Evolutionary conservation across 306 rosid species (phyloP).

Genomic region (Citrullus colocynthis): DNA sequence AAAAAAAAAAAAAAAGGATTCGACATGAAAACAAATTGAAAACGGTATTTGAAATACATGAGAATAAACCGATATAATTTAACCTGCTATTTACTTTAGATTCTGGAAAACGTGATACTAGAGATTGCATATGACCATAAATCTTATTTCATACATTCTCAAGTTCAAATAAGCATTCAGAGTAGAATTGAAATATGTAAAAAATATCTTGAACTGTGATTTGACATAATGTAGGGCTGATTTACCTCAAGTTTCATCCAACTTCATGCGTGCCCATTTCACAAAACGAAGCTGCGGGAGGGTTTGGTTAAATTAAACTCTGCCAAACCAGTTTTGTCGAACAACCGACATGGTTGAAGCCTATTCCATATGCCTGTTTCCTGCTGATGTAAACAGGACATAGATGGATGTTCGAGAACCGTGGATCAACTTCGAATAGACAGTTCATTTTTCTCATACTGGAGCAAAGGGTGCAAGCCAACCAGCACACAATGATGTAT

Average conservation of each 20-base stretch:
- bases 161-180: background rate
- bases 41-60: too few relatives aligned
- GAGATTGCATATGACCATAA: too few relatives aligned
- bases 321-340: background rate
- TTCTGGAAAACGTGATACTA: too few relatives aligned
- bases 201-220: background rate
- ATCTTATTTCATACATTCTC: background rate
- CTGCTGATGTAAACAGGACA: background rate
- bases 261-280: background rate
- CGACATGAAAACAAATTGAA: too few relatives aligned
- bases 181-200: background rate
- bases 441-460: background rate
- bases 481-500: background rate
- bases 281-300: background rate
- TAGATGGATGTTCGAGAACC: background rate
- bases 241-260: background rate
- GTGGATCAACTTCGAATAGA: background rate
- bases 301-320: background rate
- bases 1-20: too few relatives aligned
- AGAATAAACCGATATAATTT: too few relatives aligned
- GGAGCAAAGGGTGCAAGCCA: background rate
- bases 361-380: too few relatives aligned
- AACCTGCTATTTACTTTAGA: too few relatives aligned
- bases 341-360: background rate
- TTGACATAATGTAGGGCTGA: constrained; percentile 1